Evolutionary conservation across 805 yeast genomes (phyloP).

Genomic region (Tetrapisispora namnaoensis): DNA sequence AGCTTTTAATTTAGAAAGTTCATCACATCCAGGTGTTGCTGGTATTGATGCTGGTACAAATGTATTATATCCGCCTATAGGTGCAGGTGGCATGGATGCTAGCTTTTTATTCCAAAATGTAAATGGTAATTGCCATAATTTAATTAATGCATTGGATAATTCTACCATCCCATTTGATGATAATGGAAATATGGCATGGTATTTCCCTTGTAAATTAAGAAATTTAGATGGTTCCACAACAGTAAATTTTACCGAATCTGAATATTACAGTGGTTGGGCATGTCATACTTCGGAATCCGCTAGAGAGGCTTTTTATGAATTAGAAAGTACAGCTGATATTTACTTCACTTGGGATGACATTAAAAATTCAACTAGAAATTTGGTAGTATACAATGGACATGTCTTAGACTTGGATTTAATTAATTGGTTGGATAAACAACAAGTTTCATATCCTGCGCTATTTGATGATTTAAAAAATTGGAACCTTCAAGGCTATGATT

Average conservation of each 20-base stretch:
- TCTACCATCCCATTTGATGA: slow-evolving; percentile 60
- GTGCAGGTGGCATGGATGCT: slow-evolving; percentile 84
- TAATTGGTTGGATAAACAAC: slow-evolving; percentile 62
- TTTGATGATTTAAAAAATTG: slow-evolving; percentile 56
- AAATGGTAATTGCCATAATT: slow-evolving; percentile 76
- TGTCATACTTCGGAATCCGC: slow-evolving; percentile 75
- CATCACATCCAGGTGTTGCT: slow-evolving; percentile 73
- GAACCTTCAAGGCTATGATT: slow-evolving; percentile 64
- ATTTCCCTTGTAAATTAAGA: slow-evolving; percentile 81
- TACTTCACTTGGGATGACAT: slow-evolving; percentile 89
- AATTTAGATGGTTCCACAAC: slow-evolving; percentile 60
- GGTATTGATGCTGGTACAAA: slow-evolving; percentile 67
- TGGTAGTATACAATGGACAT: slow-evolving; percentile 82
- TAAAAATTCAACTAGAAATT: slow-evolving; percentile 53
- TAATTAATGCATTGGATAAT: slow-evolving; percentile 60
- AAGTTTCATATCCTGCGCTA: slow-evolving; percentile 60
- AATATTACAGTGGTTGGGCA: slow-evolving; percentile 75
- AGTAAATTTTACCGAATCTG: slow-evolving; percentile 47
- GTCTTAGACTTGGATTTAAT: slow-evolving; percentile 75
- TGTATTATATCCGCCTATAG: slow-evolving; percentile 70
- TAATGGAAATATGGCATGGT: slow-evolving; percentile 74
- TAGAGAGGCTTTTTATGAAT: slow-evolving; percentile 53
- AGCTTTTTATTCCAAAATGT: slow-evolving; percentile 83
- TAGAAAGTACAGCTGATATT: slow-evolving; percentile 60
- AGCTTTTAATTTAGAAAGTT: slow-evolving; percentile 59